Conservation (phyloP, 176 grass and related monocot species). For the Ensete glaucum region DNA sequence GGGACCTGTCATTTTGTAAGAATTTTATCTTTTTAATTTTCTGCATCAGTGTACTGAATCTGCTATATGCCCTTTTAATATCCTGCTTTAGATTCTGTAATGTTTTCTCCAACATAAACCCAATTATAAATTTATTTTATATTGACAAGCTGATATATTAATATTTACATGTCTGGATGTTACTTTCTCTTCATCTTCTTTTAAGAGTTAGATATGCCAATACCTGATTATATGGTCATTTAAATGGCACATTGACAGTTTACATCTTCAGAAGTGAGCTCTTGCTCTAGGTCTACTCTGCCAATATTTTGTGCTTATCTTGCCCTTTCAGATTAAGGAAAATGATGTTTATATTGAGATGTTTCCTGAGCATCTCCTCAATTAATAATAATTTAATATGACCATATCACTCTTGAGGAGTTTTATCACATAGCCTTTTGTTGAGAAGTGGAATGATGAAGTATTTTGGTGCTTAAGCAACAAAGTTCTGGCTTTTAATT, state of each 20-base stretch:
- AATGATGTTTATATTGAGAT: too few relatives aligned
- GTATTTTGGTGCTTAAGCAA: too few relatives aligned
- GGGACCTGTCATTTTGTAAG: constrained; percentile 54
- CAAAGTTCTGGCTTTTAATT: too few relatives aligned
- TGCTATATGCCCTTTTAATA: neutral
- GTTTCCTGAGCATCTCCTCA: too few relatives aligned
- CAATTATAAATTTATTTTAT: neutral
- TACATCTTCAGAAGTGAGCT: neutral
- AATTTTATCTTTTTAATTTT: neutral
- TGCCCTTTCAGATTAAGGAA: too few relatives aligned
- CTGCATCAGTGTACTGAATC: neutral
- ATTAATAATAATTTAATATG: too few relatives aligned
- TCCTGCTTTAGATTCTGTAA: neutral
- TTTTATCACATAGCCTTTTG: too few relatives aligned
- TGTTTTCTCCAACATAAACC: neutral
- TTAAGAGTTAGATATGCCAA: neutral
- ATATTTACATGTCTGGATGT: neutral
- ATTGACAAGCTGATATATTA: neutral
- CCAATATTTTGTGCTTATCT: too few relatives aligned
- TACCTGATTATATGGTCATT: neutral
- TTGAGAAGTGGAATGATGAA: too few relatives aligned
- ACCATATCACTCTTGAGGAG: too few relatives aligned
- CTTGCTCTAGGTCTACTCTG: neutral
- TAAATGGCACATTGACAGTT: neutral
- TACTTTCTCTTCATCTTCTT: neutral